A percentile compares a stretch with the other conserved stretches of the same genome.
Conservation (phyloP, 441 rosid genomes). For the Gossypium armourianum region DNA sequence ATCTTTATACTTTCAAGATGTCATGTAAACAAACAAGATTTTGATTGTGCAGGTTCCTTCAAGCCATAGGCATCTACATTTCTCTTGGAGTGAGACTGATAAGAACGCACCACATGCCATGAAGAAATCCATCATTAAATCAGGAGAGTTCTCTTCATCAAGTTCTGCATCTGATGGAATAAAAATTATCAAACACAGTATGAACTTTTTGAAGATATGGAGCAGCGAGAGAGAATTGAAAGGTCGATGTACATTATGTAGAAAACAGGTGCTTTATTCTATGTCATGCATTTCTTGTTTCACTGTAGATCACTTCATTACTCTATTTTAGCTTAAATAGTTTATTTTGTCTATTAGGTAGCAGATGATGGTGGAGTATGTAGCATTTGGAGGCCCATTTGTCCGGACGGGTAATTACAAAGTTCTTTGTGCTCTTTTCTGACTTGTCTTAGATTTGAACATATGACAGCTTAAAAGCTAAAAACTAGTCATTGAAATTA, state of each 20-base stretch:
- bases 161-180: slow-evolving; percentile 39
- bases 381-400: slow-evolving; percentile 87
- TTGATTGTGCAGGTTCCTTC: slow-evolving; percentile 63
- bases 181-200: slow-evolving; percentile 60
- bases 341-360: slow-evolving; percentile 37
- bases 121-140: slow-evolving; percentile 45
- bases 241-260: slow-evolving; percentile 70
- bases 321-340: neutral
- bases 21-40: slow-evolving; percentile 8
- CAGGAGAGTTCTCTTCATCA: slow-evolving; percentile 52
- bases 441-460: neutral
- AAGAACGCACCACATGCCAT: slow-evolving; percentile 31
- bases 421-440: slow-evolving; percentile 6
- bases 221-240: slow-evolving; percentile 69
- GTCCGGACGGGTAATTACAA: slow-evolving; percentile 67
- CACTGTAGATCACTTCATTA: neutral
- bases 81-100: slow-evolving; percentile 62
- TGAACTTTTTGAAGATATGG: slow-evolving; percentile 80
- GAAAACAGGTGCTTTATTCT: slow-evolving; percentile 56
- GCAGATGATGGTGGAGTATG: slow-evolving; percentile 49
- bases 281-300: slow-evolving; percentile 9
- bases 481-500: neutral
- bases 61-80: slow-evolving; percentile 70
- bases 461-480: neutral
- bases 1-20: slow-evolving; percentile 1